Evolutionary conservation across 2,329 filamentous ascomycete genomes (phyloP).

Genomic region (Talaromyces albobiverticillius): DNA sequence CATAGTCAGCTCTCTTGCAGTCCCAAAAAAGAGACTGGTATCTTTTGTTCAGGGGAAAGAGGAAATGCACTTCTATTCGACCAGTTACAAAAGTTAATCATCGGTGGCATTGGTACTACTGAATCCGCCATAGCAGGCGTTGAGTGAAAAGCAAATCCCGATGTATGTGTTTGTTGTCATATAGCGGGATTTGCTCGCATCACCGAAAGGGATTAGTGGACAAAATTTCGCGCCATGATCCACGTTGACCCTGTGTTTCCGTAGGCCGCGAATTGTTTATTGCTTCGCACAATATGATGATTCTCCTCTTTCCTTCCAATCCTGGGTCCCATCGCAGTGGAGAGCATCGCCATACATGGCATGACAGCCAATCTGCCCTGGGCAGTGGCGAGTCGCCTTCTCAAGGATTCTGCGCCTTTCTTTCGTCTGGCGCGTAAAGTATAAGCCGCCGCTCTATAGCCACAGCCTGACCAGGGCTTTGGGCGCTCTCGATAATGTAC

Average conservation of each 20-base stretch:
- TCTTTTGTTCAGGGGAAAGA: constrained; percentile 1
- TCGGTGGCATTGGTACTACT: constrained; percentile 19
- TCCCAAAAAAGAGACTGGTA: constrained; percentile 9
- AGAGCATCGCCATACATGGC: constrained; percentile 4
- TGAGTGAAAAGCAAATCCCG: constrained; percentile 31
- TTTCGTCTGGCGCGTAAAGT: not conserved
- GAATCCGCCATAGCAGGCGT: constrained; percentile 22
- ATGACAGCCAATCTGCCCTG: constrained; percentile 3
- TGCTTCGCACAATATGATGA: not conserved
- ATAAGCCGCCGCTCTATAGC: not conserved
- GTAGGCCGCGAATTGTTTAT: not conserved
- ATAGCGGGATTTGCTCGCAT: constrained; percentile 32
- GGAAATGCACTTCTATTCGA: constrained; percentile 2
- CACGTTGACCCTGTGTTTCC: constrained; percentile 5
- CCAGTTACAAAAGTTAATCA: constrained; percentile 25
- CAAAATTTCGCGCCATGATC: constrained; percentile 12
- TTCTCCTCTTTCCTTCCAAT: constrained; percentile 4
- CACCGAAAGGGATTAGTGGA: constrained; percentile 19
- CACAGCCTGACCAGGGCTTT: constrained; percentile 1
- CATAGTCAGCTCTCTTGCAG: constrained; percentile 12
- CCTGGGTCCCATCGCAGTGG: not conserved
- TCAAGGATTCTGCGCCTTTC: constrained; percentile 1
- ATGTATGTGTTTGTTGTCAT: constrained; percentile 17
- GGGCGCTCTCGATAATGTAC: constrained; percentile 5
- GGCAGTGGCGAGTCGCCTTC: constrained; percentile 1